A percentile compares a stretch with the other conserved stretches of the same genome.
Conservation (phyloP, 305 asterid genomes). For the Solanum hybrid region DNA sequence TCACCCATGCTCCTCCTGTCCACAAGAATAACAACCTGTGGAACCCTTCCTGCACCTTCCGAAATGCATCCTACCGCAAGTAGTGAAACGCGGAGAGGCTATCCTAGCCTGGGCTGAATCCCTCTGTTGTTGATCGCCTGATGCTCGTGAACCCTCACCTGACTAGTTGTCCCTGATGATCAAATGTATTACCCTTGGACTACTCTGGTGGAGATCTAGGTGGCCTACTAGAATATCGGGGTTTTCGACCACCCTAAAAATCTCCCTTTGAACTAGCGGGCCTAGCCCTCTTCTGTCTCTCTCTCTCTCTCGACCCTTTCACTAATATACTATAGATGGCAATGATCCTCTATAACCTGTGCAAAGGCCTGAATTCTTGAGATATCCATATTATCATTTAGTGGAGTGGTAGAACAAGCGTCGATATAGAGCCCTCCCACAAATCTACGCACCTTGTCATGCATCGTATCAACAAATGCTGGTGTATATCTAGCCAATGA, state of each 20-base stretch:
- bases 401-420: not conserved
- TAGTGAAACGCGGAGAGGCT: not conserved
- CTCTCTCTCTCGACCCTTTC: not conserved
- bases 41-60: not conserved
- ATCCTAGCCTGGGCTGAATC: not conserved
- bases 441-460: not conserved
- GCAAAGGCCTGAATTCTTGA: not conserved
- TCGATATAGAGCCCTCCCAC: not conserved
- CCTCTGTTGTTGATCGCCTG: not conserved
- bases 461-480: not conserved
- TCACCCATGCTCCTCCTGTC: not conserved
- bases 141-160: not conserved
- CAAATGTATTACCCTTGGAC: not conserved
- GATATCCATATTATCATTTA: not conserved
- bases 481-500: not conserved
- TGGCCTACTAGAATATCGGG: not conserved
- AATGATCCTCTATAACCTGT: not conserved
- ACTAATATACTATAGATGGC: not conserved
- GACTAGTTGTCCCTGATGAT: not conserved
- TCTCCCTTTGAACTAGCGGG: not conserved
- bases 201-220: not conserved
- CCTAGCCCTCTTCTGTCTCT: not conserved
- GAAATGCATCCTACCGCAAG: not conserved
- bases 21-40: not conserved
- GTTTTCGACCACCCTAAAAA: not conserved